Evolutionary conservation across 352 stramenopile species (phyloP).

Genomic region (Phytophthora megakarya): DNA sequence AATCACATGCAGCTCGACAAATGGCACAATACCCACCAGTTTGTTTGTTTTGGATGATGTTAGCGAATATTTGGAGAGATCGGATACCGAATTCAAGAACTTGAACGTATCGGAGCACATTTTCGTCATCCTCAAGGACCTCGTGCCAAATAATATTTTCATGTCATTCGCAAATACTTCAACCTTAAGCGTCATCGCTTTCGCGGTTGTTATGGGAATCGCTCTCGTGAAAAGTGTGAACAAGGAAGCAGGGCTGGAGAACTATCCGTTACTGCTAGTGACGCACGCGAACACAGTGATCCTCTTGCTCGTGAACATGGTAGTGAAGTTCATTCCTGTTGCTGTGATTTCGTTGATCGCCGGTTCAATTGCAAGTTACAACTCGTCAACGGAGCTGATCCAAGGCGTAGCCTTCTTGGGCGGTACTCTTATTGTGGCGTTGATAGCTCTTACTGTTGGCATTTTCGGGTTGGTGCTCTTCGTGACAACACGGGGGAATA

Average conservation of each 20-base stretch:
- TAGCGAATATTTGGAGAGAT: conserved; percentile 45
- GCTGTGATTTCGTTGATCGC: conserved; percentile 78
- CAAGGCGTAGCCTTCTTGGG: conserved; percentile 60
- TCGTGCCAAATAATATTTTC: conserved; percentile 79
- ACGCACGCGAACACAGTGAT: conserved; percentile 68
- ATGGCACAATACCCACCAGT: conserved; percentile 30
- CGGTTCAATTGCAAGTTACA: conserved; percentile 63
- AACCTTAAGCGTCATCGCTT: conserved; percentile 77
- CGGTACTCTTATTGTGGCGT: conserved; percentile 46
- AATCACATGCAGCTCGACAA: conserved; percentile 49
- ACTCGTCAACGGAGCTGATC: conserved; percentile 46
- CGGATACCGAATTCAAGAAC: conserved; percentile 41
- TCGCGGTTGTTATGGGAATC: conserved; percentile 70
- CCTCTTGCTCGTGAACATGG: conserved; percentile 73
- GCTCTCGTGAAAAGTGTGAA: conserved; percentile 68
- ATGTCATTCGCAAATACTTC: conserved; percentile 56
- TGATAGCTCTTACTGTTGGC: conserved; percentile 55
- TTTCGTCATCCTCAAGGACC: conserved; percentile 63
- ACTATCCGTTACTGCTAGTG: conserved; percentile 74
- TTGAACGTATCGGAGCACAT: conserved; percentile 73
- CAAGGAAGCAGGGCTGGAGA: conserved; percentile 50
- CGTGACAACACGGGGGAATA: conserved; percentile 59
- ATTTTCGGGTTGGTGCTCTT: conserved; percentile 61
- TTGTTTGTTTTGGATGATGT: conserved; percentile 67
- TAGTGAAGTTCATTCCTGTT: conserved; percentile 68